A percentile compares a stretch with the other conserved stretches of the same genome.
Evolutionary conservation across 257 asterid genomes (phyloP).

Genomic region (Capsicum chinense): DNA sequence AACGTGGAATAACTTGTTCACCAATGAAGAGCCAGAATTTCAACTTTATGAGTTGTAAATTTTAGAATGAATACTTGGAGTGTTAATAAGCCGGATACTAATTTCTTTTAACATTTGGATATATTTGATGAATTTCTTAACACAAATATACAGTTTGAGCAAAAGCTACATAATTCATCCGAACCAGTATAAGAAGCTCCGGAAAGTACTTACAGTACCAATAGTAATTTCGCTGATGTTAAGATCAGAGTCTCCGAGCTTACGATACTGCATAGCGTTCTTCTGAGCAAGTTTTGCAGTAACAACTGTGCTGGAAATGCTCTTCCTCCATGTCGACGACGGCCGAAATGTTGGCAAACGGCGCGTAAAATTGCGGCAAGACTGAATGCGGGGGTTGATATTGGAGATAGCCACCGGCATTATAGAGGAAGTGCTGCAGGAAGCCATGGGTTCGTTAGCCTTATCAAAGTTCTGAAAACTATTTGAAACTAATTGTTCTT

Average conservation of each 20-base stretch:
- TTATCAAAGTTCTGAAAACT: not conserved
- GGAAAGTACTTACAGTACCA: conserved; percentile 65
- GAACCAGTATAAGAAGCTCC: too few species aligned
- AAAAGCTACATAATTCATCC: not conserved
- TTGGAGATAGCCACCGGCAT: not conserved
- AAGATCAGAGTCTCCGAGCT: conserved; percentile 91
- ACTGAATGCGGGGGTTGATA: not conserved
- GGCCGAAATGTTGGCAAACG: not conserved
- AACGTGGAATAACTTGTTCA: too few species aligned
- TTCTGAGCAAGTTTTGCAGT: conserved; percentile 38
- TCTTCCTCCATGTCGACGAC: not conserved
- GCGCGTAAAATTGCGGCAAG: not conserved
- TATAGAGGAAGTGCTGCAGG: conserved; percentile 11
- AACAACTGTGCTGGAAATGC: not conserved
- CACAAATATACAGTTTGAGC: not conserved
- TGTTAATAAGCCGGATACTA: not conserved
- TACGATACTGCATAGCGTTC: conserved; percentile 59
- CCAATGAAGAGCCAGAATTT: not conserved
- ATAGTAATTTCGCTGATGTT: conserved; percentile 82
- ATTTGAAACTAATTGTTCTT: not conserved
- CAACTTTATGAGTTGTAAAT: not conserved
- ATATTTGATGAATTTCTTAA: not conserved
- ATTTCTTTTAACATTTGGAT: not conserved
- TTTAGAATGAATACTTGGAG: not conserved
- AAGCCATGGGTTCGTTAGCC: conserved; percentile 26